Base-by-base conservation (phyloP, 495 filamentous ascomycete species). In the Penicillium pulvis region DNA sequence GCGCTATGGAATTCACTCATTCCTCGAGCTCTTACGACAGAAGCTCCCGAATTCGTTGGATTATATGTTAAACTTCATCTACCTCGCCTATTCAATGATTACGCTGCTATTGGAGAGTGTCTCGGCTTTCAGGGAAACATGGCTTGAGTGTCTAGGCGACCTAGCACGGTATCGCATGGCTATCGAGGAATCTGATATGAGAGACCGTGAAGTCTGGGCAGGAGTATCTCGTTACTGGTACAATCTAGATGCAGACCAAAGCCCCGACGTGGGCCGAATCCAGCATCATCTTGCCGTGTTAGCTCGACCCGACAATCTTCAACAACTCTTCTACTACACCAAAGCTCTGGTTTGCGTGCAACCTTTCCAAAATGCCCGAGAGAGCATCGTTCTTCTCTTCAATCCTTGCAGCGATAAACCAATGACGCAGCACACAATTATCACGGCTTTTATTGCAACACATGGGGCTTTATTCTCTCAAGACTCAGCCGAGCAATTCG, bases 111-210 rank as follows among this genome's bases (percentile, higher is more conserved):
- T 88, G 54, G 90, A 93, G 66, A 92, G 87, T 0, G 87, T 92
- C 0, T 81, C 87, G 3, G 73, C 80, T 0, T 96, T 93, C 63
- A 82, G 88, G 58, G 89, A 92, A 47, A 95, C 89, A 0, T 97
- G 93, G 92, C 89, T 96, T 24, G 92, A 97, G 61, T 96, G 91
- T 63, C 77, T 97, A 0, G 91, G 91, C 0, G 91, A 94, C 68
- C 71, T 94, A 3, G 88, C 84, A 0, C 71, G 86, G 31, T 90
- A 89, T 53, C 76, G 86, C 0, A 92, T 93, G 89, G 89, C 89
- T 1, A 86, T 93, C 28, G 89, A 93, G 66, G 87, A 92, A 50
- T 79, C 83, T 35, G 85, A 91, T 53, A 72, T 86, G 19, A 74
- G 81, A 11, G 90, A 93, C 45, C 81, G 88, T 0, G 91, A 96